phyloP scores from a whole-genome alignment of 1,139 yeast genomes.

The Yamadazyma spencermartinsiae region DNA sequence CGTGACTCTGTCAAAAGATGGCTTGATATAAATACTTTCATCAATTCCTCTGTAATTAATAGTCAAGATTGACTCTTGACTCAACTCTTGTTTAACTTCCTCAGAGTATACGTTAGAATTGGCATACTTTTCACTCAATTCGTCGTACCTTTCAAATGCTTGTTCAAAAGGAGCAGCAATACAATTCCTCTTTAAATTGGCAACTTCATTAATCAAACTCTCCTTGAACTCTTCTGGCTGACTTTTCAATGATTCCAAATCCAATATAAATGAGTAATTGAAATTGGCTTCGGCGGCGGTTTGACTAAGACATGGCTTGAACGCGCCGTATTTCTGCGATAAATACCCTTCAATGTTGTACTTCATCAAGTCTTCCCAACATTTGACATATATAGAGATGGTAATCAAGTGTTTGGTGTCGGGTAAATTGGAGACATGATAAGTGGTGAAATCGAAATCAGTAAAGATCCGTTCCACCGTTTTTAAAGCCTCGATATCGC shows the following conservation, averaged over 20 bases:
- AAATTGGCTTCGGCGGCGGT: constrained; percentile 69
- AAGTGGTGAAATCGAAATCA: constrained; percentile 94
- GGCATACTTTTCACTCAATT: constrained; percentile 58
- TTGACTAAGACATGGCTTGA: constrained; percentile 28
- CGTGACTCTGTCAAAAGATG: constrained; percentile 94
- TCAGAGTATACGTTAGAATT: constrained; percentile 49
- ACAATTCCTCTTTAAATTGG: constrained; percentile 79
- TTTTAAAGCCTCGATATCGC: constrained; percentile 35
- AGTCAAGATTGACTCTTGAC: constrained; percentile 62
- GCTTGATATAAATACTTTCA: constrained; percentile 86
- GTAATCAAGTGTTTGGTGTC: constrained; percentile 64
- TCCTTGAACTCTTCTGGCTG: constrained; percentile 46
- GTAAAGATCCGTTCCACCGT: constrained; percentile 87
- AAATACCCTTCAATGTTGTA: constrained; percentile 62
- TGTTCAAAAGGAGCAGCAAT: constrained; percentile 91
- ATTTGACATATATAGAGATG: constrained; percentile 70
- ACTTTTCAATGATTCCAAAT: constrained; percentile 47
- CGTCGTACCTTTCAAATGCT: constrained; percentile 80
- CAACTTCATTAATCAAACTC: constrained; percentile 59
- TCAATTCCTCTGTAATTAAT: constrained; percentile 84
- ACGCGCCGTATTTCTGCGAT: constrained; percentile 37
- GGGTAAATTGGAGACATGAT: constrained; percentile 80
- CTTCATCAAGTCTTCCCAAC: constrained; percentile 69
- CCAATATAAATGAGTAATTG: constrained; percentile 74
- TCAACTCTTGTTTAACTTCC: constrained; percentile 48